Conservation (phyloP, 73 alveolate species). For the Paramecium sexaurelia region DNA sequence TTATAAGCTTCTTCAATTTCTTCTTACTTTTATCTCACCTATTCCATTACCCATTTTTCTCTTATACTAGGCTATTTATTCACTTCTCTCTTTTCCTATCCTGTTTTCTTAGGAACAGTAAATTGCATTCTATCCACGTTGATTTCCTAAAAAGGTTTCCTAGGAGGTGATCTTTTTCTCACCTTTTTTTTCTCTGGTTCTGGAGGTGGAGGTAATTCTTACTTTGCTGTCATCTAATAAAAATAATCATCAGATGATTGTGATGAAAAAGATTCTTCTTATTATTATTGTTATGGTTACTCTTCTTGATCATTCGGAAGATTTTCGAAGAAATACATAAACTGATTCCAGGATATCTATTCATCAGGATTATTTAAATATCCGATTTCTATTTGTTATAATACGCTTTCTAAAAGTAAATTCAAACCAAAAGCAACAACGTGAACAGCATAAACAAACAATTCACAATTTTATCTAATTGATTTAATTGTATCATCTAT, state of each 20-base stretch:
- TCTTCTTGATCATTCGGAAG: not conserved
- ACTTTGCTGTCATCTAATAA: not conserved
- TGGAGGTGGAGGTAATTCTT: not conserved
- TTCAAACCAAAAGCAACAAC: not conserved
- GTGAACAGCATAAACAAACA: constrained; percentile 30
- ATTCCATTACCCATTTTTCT: constrained; percentile 23
- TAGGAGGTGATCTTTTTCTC: not conserved
- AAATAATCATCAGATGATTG: constrained; percentile 20
- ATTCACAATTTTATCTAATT: constrained; percentile 1
- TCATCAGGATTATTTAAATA: not conserved
- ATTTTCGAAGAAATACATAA: constrained; percentile 3
- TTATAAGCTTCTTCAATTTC: constrained; percentile 21
- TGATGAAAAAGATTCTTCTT: not conserved
- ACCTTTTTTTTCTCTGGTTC: not conserved
- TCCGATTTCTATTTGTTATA: not conserved
- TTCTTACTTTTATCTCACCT: not conserved
- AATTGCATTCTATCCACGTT: constrained; percentile 16
- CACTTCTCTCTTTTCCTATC: constrained; percentile 21
- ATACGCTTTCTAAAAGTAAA: not conserved
- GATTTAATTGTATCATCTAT: not conserved
- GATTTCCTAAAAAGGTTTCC: not conserved
- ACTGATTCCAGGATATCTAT: constrained; percentile 26
- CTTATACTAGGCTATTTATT: constrained; percentile 30
- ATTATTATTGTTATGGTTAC: not conserved
- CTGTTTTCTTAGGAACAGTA: constrained; percentile 7